Evolutionary conservation across 371 early-diverging fungal genomes (phyloP), one percentile per base, ranked within the genome.

Genomic region (Lichtheimia ornata): DNA sequence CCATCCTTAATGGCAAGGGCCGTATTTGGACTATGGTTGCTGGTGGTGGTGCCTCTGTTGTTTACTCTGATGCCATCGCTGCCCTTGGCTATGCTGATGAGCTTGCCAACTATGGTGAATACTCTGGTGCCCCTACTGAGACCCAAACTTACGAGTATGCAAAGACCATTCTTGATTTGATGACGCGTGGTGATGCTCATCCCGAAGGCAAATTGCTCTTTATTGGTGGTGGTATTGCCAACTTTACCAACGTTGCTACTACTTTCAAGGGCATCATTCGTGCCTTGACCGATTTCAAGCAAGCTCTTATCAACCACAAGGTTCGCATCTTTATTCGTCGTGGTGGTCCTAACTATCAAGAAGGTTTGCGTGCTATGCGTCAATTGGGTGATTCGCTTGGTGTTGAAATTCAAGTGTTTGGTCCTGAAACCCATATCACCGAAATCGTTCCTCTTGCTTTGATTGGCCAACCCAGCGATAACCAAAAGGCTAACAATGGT

Each of bases 11-110:
- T 85, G 84, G 90, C 66, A 83, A 87, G 12, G 98, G 98, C 22
- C 92, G 96, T 66, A 88, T 98, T 67, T 98, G 98, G 98, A 97
- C 98, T 56, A 97, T 98, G 97, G 97, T 98, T 60, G 98, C 98
- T 51, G 98, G 98, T 79, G 98, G 98, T 66, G 98, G 98, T 78
- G 98, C 98, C 50, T 95, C 95, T 15, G 98, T 98, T 49, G 97
- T 96, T 22, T 94, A 92, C 77, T 86, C 94, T 25, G 98, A 98
- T 79, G 98, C 98, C 42, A 98, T 98, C 71, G 96, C 97, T 41
- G 95, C 94, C 41, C 86, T 93, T 25, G 98, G 98, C 15, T 94
- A 79, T 63, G 95, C 97, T 22, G 61, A 88, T 68, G 97, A 98
- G 74, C 87, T 98, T 41, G 98, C 98, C 73, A 98, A 98, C 88